These are phyloP conservation scores for Pythium guiyangense DNA, from an alignment of 352 stramenopile species.

Conservation along the genomic window DNA sequence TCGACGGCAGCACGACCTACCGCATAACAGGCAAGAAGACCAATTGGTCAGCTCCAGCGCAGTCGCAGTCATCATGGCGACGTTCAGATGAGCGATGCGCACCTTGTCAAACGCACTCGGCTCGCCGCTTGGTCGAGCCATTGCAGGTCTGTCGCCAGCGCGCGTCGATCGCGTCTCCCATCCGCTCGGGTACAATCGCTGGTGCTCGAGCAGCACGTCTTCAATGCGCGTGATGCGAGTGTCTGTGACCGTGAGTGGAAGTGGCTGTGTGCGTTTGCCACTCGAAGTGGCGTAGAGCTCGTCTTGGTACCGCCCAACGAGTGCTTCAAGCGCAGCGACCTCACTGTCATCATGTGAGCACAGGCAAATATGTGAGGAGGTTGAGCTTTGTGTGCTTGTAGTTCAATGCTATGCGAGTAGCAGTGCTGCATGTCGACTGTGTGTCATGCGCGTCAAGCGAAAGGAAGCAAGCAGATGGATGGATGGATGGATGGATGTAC, in stretches of 20 bases:
- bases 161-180: conserved; percentile 18
- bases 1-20: conserved; percentile 45
- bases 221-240: conserved; percentile 22
- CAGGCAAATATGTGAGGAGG: too few species aligned
- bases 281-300: conserved; percentile 19
- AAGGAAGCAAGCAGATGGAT: too few species aligned
- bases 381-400: too few species aligned
- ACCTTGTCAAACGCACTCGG: conserved; percentile 40
- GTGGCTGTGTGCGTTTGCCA: not conserved
- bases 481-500: too few species aligned
- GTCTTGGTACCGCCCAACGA: conserved; percentile 61
- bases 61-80: too few species aligned
- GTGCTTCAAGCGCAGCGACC: conserved; percentile 44
- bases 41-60: too few species aligned
- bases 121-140: conserved; percentile 25
- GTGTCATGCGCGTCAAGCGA: too few species aligned
- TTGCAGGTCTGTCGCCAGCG: conserved; percentile 15
- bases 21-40: too few species aligned
- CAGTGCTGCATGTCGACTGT: too few species aligned
- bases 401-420: too few species aligned
- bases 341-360: conserved; percentile 28
- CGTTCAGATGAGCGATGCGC: not conserved
- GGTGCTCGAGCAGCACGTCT: conserved; percentile 56
- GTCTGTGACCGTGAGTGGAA: not conserved
- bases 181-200: conserved; percentile 29